Conservation (phyloP, 177 flowering plant species). For the Vitis hybrid region DNA sequence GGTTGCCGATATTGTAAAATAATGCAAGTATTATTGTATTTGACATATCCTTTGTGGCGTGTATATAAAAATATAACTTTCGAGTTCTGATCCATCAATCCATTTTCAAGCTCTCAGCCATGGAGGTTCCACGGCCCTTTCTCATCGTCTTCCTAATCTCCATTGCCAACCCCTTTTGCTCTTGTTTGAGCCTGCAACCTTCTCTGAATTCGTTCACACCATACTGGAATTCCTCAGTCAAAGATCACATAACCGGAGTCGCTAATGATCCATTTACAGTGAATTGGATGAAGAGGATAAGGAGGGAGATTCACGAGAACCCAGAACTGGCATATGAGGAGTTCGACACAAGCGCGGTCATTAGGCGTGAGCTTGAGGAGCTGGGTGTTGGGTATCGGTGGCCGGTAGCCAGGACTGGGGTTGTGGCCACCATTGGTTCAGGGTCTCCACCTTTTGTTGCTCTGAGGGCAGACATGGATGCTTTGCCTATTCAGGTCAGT, state of each 20-base stretch:
- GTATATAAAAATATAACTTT: no score
- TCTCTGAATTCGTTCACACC: neutral
- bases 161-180: neutral
- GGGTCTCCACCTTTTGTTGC: slow-evolving; percentile 76
- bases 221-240: slow-evolving; percentile 3
- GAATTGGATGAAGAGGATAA: slow-evolving; percentile 54
- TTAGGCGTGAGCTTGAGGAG: slow-evolving; percentile 57
- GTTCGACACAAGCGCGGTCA: slow-evolving; percentile 54
- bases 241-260: slow-evolving; percentile 35
- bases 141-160: neutral
- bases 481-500: slow-evolving; percentile 77
- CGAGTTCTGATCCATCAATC: no score
- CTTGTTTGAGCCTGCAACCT: slow-evolving; percentile 3
- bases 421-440: slow-evolving; percentile 63
- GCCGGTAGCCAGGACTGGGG: slow-evolving; percentile 75
- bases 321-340: slow-evolving; percentile 83
- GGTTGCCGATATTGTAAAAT: no score
- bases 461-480: slow-evolving; percentile 91
- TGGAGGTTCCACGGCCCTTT: neutral
- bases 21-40: no score
- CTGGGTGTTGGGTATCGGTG: slow-evolving; percentile 58
- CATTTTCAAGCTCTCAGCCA: no score
- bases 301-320: slow-evolving; percentile 67
- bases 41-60: no score
- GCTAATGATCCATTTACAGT: slow-evolving; percentile 41